These are phyloP conservation scores for Russula compacta DNA, from an alignment of 768 basidiomycete species.

Conservation along the genomic window DNA sequence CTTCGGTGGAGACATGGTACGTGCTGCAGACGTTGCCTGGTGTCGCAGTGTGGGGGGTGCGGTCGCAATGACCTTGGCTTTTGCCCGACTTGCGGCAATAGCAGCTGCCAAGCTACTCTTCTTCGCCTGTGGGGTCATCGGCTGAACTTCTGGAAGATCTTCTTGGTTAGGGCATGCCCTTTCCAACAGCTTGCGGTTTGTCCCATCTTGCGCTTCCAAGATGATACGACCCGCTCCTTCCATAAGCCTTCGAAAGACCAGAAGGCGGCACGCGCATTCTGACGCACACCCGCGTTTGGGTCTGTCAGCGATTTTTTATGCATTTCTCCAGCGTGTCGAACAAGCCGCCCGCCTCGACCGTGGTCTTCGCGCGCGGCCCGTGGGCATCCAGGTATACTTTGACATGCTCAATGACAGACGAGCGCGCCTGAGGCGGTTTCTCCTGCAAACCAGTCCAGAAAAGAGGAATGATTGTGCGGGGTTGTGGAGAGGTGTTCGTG, in stretches of 20 bases:
- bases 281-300: slow-evolving; percentile 69
- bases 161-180: slow-evolving; percentile 67
- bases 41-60: slow-evolving; percentile 75
- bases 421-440: slow-evolving; percentile 70
- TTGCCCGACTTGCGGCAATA: slow-evolving; percentile 84
- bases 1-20: slow-evolving; percentile 37
- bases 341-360: slow-evolving; percentile 62
- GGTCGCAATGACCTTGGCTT: slow-evolving; percentile 74
- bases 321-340: slow-evolving; percentile 66
- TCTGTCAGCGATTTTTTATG: slow-evolving; percentile 70
- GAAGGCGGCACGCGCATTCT: slow-evolving; percentile 60
- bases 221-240: slow-evolving; percentile 60
- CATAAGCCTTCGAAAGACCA: slow-evolving; percentile 77
- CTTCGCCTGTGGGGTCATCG: slow-evolving; percentile 47
- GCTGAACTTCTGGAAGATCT: slow-evolving; percentile 27
- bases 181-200: slow-evolving; percentile 74
- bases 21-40: slow-evolving; percentile 68
- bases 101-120: slow-evolving; percentile 80
- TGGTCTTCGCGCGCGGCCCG: slow-evolving; percentile 47
- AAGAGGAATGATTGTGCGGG: slow-evolving; percentile 58
- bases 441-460: slow-evolving; percentile 65
- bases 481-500: slow-evolving; percentile 56
- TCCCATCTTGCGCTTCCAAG: slow-evolving; percentile 55
- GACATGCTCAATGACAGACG: slow-evolving; percentile 58
- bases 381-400: slow-evolving; percentile 70